Conservation (phyloP, 2,329 filamentous ascomycete species). For the Pyrenophora tritici-repentis region DNA sequence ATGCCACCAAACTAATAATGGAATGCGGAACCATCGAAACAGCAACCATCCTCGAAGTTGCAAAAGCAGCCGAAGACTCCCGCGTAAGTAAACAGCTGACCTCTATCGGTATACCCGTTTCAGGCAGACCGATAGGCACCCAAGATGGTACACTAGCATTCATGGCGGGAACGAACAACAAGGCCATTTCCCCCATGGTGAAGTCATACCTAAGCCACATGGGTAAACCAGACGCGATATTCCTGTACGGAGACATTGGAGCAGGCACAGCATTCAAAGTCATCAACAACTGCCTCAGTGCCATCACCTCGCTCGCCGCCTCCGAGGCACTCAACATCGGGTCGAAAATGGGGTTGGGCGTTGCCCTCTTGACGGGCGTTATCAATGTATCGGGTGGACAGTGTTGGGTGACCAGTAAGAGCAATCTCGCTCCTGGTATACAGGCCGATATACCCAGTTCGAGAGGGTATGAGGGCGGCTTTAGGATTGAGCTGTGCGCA, state of each 20-base stretch:
- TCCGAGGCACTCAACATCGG: conserved; percentile 68
- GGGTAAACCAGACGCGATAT: conserved; percentile 72
- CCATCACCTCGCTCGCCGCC: conserved; percentile 81
- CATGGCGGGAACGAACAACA: conserved; percentile 75
- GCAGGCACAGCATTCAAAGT: conserved; percentile 87
- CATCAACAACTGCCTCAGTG: conserved; percentile 94
- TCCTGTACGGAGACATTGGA: conserved; percentile 82
- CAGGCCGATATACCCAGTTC: conserved; percentile 46
- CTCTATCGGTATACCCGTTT: conserved; percentile 95
- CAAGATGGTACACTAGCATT: conserved; percentile 85
- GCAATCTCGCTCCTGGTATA: conserved; percentile 77
- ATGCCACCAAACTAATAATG: conserved; percentile 75
- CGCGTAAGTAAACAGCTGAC: conserved; percentile 60
- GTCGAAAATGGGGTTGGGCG: conserved; percentile 63
- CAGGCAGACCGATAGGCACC: conserved; percentile 89
- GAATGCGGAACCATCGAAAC: conserved; percentile 98
- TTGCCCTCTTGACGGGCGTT: conserved; percentile 72
- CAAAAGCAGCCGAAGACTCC: conserved; percentile 63
- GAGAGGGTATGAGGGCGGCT: conserved; percentile 48
- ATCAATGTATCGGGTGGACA: conserved; percentile 88
- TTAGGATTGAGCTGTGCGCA: conserved; percentile 41
- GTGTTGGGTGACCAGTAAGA: conserved; percentile 92
- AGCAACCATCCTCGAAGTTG: conserved; percentile 76
- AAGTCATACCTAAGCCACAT: conserved; percentile 74
- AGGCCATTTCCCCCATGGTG: conserved; percentile 57